Percentiles rank a stretch among this genome's conserved stretches.
phyloP scores from a whole-genome alignment of 2,329 filamentous ascomycete genomes.

The Talaromyces sp. region DNA sequence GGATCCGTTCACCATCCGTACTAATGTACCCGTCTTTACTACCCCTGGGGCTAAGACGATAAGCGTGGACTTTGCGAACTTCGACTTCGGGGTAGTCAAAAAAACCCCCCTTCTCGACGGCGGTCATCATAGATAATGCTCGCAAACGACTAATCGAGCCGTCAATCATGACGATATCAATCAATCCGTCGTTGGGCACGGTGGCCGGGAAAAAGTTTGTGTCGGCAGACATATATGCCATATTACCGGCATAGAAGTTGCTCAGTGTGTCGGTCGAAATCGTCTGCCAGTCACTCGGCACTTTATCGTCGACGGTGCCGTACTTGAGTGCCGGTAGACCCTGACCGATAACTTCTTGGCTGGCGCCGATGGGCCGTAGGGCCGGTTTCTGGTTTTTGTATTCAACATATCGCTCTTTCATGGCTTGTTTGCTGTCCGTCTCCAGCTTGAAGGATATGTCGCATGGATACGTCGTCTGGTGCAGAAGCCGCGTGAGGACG shows the following conservation, averaged over 20 bases:
- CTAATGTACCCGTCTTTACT: conserved; percentile 79
- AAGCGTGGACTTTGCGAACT: conserved; percentile 84
- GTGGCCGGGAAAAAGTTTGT: conserved; percentile 79
- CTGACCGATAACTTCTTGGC: conserved; percentile 41
- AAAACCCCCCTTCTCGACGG: conserved; percentile 69
- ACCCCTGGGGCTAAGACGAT: conserved; percentile 74
- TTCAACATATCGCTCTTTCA: conserved; percentile 68
- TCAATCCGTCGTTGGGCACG: conserved; percentile 75
- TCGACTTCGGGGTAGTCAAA: conserved; percentile 75
- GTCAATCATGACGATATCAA: conserved; percentile 79
- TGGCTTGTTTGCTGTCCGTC: conserved; percentile 68
- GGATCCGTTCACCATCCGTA: conserved; percentile 84
- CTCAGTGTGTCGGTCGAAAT: conserved; percentile 73
- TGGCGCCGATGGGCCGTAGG: conserved; percentile 26
- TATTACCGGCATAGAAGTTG: conserved; percentile 93
- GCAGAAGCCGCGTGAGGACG: conserved; percentile 71
- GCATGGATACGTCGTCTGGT: conserved; percentile 78
- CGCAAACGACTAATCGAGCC: conserved; percentile 68
- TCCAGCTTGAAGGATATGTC: conserved; percentile 84
- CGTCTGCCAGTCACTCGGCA: conserved; percentile 75
- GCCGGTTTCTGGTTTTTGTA: conserved; percentile 38
- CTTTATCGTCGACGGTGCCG: conserved; percentile 72
- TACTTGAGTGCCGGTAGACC: conserved; percentile 72
- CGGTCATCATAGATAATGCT: conserved; percentile 66
- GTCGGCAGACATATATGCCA: conserved; percentile 86